Evolutionary conservation across 139 green algal species (phyloP).

Genomic region (Yamagishiella unicocca): DNA sequence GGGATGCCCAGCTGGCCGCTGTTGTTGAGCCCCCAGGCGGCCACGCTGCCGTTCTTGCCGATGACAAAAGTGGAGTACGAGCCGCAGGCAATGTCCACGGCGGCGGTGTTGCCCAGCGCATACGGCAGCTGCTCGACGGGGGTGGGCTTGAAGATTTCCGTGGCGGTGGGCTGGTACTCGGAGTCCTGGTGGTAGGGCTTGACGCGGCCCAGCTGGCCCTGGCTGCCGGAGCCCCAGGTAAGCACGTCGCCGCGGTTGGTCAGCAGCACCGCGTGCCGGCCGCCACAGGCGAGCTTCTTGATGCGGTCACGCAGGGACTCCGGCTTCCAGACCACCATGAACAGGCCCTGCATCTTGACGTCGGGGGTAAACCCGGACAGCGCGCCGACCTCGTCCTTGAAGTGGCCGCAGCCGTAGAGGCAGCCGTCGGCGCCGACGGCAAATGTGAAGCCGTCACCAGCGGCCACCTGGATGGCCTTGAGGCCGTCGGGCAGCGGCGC

Average conservation of each 20-base stretch:
- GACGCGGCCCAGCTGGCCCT: conserved; percentile 89
- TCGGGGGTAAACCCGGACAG: conserved; percentile 78
- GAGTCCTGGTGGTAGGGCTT: conserved; percentile 47
- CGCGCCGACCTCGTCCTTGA: conserved; percentile 81
- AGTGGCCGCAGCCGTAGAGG: conserved; percentile 91
- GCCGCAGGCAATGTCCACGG: conserved; percentile 49
- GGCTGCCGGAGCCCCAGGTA: conserved; percentile 85
- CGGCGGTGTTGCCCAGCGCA: conserved; percentile 19
- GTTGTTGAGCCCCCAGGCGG: conserved; percentile 93
- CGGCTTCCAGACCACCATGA: conserved; percentile 66
- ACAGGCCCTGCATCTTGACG: conserved; percentile 58
- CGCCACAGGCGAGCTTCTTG: conserved; percentile 75
- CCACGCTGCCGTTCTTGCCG: conserved; percentile 69
- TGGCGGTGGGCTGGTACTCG: conserved; percentile 39
- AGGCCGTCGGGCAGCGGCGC: conserved; percentile 63
- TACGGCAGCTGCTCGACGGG: conserved; percentile 9
- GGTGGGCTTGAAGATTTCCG: conserved; percentile 68
- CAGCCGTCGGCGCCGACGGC: conserved; percentile 76
- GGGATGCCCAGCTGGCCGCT: conserved; percentile 85
- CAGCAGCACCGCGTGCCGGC: conserved; percentile 80
- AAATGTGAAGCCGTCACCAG: conserved; percentile 88
- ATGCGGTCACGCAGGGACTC: conserved; percentile 41
- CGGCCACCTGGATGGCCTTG: conserved; percentile 73
- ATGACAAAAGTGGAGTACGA: conserved; percentile 83
- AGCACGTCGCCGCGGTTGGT: conserved; percentile 73